Percentiles rank a stretch among this genome's conserved stretches.
phyloP scores from a whole-genome alignment of 768 basidiomycete genomes.

The Rubroboletus pulcherrimus region DNA sequence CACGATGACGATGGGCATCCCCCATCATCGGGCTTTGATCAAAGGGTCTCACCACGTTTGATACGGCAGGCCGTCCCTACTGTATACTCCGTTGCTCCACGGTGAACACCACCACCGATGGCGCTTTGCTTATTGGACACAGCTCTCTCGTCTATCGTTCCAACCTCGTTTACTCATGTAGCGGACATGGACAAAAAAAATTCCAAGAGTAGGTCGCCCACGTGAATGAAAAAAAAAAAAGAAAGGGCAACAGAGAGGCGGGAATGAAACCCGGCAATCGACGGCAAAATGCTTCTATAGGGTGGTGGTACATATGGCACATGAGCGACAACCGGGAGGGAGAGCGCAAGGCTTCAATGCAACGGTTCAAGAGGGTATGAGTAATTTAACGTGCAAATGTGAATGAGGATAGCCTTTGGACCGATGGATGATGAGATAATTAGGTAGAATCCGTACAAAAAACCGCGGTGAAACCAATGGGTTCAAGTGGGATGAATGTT shows the following conservation, averaged over 20 bases:
- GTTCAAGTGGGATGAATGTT: constrained; percentile 1
- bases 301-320: constrained; percentile 1
- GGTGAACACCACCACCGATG: too few species aligned
- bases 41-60: background rate
- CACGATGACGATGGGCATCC: too few species aligned
- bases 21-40: too few species aligned
- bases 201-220: background rate
- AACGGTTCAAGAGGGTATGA: constrained; percentile 10
- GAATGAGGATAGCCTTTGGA: background rate
- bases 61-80: background rate
- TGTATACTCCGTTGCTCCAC: too few species aligned
- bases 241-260: constrained; percentile 3
- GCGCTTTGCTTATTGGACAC: too few species aligned
- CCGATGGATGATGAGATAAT: constrained; percentile 15
- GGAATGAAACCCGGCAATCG: constrained; percentile 15
- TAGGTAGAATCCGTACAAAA: constrained; percentile 5
- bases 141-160: background rate
- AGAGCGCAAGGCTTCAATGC: constrained; percentile 3
- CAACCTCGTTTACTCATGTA: too few species aligned
- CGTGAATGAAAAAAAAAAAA: background rate
- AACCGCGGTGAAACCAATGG: background rate
- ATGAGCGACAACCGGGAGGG: background rate
- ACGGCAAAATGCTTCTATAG: background rate
- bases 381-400: constrained; percentile 2
- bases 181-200: too few species aligned